Percentiles rank a stretch among this genome's conserved stretches.
Conservation (phyloP, 768 basidiomycete genomes). For the Boletellus ananiceps region DNA sequence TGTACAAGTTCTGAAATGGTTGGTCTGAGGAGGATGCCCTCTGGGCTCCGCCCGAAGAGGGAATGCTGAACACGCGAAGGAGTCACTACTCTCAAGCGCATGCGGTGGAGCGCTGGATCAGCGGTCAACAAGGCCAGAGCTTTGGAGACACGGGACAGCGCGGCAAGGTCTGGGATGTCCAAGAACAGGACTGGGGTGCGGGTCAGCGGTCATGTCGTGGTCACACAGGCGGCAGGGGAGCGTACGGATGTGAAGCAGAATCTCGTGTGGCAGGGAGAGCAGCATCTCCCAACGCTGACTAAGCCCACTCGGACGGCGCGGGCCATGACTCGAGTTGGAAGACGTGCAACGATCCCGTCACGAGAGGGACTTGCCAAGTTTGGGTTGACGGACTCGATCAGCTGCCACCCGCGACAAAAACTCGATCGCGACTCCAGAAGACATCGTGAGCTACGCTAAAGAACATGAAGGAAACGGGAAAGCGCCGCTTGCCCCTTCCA, state of each 20-base stretch:
- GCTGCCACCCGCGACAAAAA: not conserved
- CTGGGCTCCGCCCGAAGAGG: conserved; percentile 54
- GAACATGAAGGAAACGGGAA: conserved; percentile 8
- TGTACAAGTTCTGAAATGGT: conserved; percentile 64
- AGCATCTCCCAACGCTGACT: conserved; percentile 11
- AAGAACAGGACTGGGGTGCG: conserved; percentile 54
- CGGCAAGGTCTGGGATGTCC: conserved; percentile 66
- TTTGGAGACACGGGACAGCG: conserved; percentile 46
- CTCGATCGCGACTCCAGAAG: not conserved
- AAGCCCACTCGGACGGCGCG: not conserved
- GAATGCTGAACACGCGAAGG: conserved; percentile 66
- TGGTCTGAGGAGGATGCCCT: conserved; percentile 56
- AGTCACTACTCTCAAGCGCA: conserved; percentile 55
- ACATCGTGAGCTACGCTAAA: conserved; percentile 1
- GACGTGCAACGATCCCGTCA: too few relatives aligned
- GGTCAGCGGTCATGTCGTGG: not conserved
- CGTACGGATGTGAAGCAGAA: conserved; percentile 56
- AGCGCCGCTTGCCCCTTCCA: conserved; percentile 15
- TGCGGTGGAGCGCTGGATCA: conserved; percentile 61
- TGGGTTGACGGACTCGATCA: conserved; percentile 1
- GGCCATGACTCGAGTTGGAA: too few relatives aligned
- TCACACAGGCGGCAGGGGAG: not conserved
- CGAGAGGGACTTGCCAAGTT: not conserved
- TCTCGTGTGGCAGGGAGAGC: conserved; percentile 50
- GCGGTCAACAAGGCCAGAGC: conserved; percentile 46